A percentile compares a stretch with the other conserved stretches of the same genome.
These are phyloP conservation scores for Macadamia integrifolia DNA, from an alignment of 164 flowering plant species.

Conservation along the genomic window DNA sequence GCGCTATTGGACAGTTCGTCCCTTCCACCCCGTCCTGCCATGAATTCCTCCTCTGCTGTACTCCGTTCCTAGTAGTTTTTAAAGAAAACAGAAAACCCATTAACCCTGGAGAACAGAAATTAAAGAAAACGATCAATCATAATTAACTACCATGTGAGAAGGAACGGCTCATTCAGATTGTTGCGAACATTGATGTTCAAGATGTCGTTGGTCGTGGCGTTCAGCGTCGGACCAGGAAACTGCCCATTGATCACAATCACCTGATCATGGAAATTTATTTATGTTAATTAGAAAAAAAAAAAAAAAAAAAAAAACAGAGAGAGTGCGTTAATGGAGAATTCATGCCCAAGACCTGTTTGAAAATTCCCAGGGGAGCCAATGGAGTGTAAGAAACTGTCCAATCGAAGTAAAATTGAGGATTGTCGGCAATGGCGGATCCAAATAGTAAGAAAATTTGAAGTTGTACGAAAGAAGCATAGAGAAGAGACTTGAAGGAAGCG, in stretches of 20 bases:
- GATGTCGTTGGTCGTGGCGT: constrained; percentile 22
- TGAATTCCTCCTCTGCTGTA: constrained; percentile 65
- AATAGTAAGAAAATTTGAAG: background rate
- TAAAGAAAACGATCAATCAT: background rate
- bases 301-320: background rate
- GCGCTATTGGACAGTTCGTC: constrained; percentile 60
- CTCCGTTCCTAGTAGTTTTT: constrained; percentile 37
- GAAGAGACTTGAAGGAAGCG: background rate
- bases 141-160: constrained; percentile 25
- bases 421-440: constrained; percentile 1
- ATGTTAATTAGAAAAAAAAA: background rate
- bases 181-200: constrained; percentile 25
- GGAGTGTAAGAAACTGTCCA: constrained; percentile 22
- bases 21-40: constrained; percentile 63
- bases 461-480: background rate
- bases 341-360: constrained; percentile 15
- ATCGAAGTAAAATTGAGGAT: constrained; percentile 8
- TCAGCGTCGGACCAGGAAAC: constrained; percentile 35
- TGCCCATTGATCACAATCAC: constrained; percentile 30
- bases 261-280: no score
- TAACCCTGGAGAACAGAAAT: background rate
- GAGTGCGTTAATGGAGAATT: background rate
- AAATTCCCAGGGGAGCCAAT: constrained; percentile 13
- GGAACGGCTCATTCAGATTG: constrained; percentile 28
- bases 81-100: background rate